phyloP scores from a whole-genome alignment of 306 rosid species.

The Malus sieversii region DNA sequence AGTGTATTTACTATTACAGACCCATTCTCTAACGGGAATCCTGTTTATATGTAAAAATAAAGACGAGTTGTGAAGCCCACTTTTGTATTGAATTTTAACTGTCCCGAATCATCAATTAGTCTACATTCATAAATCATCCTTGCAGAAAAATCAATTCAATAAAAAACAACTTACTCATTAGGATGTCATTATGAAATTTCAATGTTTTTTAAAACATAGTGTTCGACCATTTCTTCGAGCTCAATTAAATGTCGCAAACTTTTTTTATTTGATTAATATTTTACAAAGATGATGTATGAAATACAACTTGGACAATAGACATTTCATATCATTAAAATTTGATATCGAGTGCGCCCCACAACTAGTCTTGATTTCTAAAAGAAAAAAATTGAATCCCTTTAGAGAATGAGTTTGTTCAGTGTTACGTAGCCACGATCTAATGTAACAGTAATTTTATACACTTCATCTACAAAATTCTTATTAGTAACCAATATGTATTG shows the following conservation, averaged over 20 bases:
- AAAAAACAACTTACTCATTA: neutral
- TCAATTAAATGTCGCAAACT: too few species aligned
- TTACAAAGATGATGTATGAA: neutral
- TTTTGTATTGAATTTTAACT: too few species aligned
- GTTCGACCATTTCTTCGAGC: neutral
- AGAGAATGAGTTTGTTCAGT: neutral
- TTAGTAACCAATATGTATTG: neutral
- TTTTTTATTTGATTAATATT: too few species aligned
- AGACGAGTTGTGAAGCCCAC: too few species aligned
- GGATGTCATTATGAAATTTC: neutral
- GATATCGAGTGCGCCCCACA: neutral
- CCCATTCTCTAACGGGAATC: too few species aligned
- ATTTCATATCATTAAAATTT: too few species aligned
- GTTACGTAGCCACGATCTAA: neutral
- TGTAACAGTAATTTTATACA: neutral
- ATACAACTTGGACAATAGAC: neutral
- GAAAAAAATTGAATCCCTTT: neutral
- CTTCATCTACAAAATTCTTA: neutral
- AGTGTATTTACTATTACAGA: too few species aligned
- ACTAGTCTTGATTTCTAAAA: neutral
- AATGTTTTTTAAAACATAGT: neutral
- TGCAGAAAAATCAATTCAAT: neutral
- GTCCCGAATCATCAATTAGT: too few species aligned
- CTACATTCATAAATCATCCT: too few species aligned
- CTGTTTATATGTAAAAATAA: too few species aligned